Evolutionary conservation across 805 yeast genomes (phyloP), one percentile per base, ranked within the genome.

Genomic region (Cyberlindnera suaveolens): DNA sequence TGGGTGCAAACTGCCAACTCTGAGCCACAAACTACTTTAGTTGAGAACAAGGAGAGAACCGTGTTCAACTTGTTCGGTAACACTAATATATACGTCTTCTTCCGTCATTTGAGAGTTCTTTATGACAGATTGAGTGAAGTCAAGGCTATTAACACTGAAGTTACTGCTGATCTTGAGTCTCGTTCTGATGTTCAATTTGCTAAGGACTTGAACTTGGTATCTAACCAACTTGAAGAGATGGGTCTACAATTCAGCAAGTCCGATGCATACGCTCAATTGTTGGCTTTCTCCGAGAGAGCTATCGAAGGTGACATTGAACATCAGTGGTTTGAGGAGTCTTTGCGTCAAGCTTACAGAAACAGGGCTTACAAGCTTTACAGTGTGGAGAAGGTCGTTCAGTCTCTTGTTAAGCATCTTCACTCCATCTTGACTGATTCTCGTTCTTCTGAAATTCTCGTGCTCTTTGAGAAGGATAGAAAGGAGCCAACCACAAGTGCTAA

Each of bases 261-360:
- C 20, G 78, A 81, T 56, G 80, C 87, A 31, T 93, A 93, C 62
- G 67, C 72, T 31, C 96, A 91, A 63, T 75, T 88, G n/a, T 68
- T 93, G 45, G 71, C 68, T 3, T 71, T 93, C 43, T 78, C 95
- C 45, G 87, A 79, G 51, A 77, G 79, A 50, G 70, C 88, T 40
- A 83, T 93, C 50, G 93, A 87, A 51, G 96, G 96, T 26, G 93
- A 88, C 31, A 66, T 93, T 39, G 99, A 93, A 58, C 95, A 87
- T 49, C 93, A 84, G 63, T 82, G 89, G 84, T 95, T 85, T 62
- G 99, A 93, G 67, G 99, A 93, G 64, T 77, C 96, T 15, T 66
- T 93, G 46, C 86, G 99, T 49, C 97, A 91, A 70, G 96, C 95
- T 0, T 93, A 85, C 68, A 78, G 93, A 57, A 93, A 91, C 66